Conservation (phyloP, 2,329 filamentous ascomycete species). For the Fusarium penzigii region DNA sequence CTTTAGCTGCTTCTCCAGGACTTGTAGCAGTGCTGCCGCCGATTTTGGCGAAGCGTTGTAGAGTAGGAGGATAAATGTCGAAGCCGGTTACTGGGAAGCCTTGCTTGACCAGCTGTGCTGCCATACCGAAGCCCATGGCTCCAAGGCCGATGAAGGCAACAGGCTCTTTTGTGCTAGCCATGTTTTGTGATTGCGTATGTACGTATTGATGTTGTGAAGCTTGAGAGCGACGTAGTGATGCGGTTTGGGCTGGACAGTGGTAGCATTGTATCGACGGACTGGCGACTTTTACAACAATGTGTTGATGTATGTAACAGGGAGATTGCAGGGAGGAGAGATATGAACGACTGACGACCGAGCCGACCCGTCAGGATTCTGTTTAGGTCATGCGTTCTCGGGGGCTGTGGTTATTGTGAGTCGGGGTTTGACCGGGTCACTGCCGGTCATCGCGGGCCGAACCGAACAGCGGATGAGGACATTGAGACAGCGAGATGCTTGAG, state of each 20-base stretch:
- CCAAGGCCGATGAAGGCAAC: constrained; percentile 19
- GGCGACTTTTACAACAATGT: background rate
- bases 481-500: too few relatives aligned
- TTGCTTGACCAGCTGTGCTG: constrained; percentile 10
- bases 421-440: too few relatives aligned
- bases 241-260: background rate
- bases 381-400: background rate
- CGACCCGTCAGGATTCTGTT: background rate
- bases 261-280: background rate
- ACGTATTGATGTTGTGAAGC: background rate
- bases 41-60: constrained; percentile 4
- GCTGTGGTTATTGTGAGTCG: too few relatives aligned
- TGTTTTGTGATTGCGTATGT: background rate
- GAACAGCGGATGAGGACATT: too few relatives aligned
- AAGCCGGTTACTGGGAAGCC: constrained; percentile 17
- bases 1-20: constrained; percentile 5
- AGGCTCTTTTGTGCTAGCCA: constrained; percentile 6
- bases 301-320: background rate
- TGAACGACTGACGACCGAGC: background rate
- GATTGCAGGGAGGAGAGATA: background rate
- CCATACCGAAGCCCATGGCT: constrained; percentile 23
- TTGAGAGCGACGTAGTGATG: background rate
- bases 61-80: constrained; percentile 10
- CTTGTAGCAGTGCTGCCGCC: constrained; percentile 6
- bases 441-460: too few relatives aligned